These are phyloP conservation scores for Quercus mongolica DNA, from an alignment of 306 rosid genomes.

Conservation along the genomic window DNA sequence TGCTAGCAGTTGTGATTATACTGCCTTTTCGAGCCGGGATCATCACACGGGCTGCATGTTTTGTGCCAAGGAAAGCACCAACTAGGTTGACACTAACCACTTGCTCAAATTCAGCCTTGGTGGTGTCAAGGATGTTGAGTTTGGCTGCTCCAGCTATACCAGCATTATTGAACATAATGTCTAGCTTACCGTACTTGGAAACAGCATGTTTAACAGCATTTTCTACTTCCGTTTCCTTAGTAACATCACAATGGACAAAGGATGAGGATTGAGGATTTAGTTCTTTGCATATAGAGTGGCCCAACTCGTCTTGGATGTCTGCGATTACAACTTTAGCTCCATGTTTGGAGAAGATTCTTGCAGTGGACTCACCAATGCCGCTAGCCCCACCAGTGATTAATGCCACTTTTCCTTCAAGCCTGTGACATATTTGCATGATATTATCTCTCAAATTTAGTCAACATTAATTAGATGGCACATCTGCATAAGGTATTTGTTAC, in stretches of 20 bases:
- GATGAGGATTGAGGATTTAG: neutral
- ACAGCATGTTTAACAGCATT: conserved; percentile 5
- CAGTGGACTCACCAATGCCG: too few species aligned
- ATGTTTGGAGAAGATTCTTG: too few species aligned
- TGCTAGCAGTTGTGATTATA: conserved; percentile 20
- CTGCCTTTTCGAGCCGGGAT: neutral
- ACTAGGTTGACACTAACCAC: conserved; percentile 14
- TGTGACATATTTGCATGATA: neutral
- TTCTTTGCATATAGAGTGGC: too few species aligned
- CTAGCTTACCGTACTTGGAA: conserved; percentile 23
- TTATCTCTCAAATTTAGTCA: too few species aligned
- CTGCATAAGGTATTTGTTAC: too few species aligned
- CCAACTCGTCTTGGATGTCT: too few species aligned
- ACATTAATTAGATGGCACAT: too few species aligned
- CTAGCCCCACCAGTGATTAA: conserved; percentile 17
- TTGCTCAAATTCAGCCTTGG: conserved; percentile 8
- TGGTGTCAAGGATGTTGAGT: conserved; percentile 6
- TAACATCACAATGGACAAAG: conserved; percentile 33
- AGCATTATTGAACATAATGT: conserved; percentile 41
- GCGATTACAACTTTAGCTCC: too few species aligned
- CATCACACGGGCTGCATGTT: conserved; percentile 13
- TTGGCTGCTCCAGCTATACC: neutral
- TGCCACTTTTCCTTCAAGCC: conserved; percentile 37
- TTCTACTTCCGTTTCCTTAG: conserved; percentile 14
- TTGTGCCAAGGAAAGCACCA: conserved; percentile 14